A percentile compares a stretch with the other conserved stretches of the same genome.
Conservation (phyloP, 2,329 filamentous ascomycete species). For the Cladophialophora bantiana region DNA sequence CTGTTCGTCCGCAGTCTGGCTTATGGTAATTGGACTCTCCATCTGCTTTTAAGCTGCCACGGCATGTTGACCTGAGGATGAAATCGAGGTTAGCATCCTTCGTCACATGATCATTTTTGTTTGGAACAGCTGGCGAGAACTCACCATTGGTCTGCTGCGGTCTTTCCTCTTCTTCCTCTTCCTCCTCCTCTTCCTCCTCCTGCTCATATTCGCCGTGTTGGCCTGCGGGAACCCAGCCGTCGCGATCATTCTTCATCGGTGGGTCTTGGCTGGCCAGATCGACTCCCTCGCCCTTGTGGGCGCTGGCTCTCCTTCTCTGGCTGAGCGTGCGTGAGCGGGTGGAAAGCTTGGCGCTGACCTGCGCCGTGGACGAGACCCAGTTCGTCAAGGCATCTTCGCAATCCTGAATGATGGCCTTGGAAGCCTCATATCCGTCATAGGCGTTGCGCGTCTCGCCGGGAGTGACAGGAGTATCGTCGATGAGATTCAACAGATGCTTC, state of each 20-base stretch:
- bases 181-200: constrained; percentile 54
- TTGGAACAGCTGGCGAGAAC: background rate
- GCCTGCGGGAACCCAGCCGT: constrained; percentile 79
- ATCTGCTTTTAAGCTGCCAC: constrained; percentile 21
- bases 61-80: constrained; percentile 32
- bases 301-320: constrained; percentile 78
- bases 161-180: constrained; percentile 42
- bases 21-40: background rate
- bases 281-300: constrained; percentile 66
- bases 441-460: constrained; percentile 94
- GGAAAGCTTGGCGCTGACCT: constrained; percentile 85
- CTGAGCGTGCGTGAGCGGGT: constrained; percentile 86
- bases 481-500: constrained; percentile 95
- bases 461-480: constrained; percentile 96
- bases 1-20: background rate
- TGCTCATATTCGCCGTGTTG: constrained; percentile 57
- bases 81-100: background rate
- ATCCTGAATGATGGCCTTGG: constrained; percentile 98
- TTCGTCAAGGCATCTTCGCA: constrained; percentile 97
- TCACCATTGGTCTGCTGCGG: constrained; percentile 40
- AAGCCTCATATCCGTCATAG: constrained; percentile 97
- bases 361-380: constrained; percentile 91
- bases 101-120: background rate
- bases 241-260: constrained; percentile 77
- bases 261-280: constrained; percentile 85